Percentiles rank a stretch among this genome's conserved stretches.
phyloP scores from a whole-genome alignment of 176 grass and related monocot genomes.

The Microstegium vimineum region DNA sequence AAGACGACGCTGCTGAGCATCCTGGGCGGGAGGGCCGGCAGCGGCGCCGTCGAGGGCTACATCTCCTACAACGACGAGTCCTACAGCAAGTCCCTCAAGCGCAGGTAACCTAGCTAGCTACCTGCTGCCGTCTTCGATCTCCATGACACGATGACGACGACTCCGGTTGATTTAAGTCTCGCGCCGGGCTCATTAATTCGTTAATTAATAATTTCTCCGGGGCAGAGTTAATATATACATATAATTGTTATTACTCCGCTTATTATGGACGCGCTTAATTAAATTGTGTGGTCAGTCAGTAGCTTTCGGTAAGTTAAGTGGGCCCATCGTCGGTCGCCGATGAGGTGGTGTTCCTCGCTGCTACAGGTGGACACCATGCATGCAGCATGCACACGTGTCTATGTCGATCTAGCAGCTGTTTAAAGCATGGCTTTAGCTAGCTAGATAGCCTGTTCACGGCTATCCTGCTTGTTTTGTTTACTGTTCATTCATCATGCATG shows the following conservation, averaged over 20 bases:
- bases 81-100: conserved; percentile 82
- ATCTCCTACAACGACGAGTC: conserved; percentile 82
- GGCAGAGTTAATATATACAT: too few species aligned
- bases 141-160: too few species aligned
- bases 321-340: neutral
- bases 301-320: conserved; percentile 16
- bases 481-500: conserved; percentile 1
- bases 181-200: neutral
- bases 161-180: neutral
- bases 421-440: conserved; percentile 16
- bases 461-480: conserved; percentile 4
- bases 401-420: neutral
- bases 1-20: conserved; percentile 96
- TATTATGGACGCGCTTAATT: neutral
- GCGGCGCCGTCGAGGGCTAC: conserved; percentile 45
- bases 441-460: conserved; percentile 30
- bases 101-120: conserved; percentile 71
- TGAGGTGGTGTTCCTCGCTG: conserved; percentile 11
- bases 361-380: conserved; percentile 22
- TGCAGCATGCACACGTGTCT: neutral
- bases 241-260: too few species aligned
- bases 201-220: neutral
- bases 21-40: conserved; percentile 60
- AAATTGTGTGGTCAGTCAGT: conserved; percentile 3
- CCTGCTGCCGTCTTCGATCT: neutral